Base-by-base conservation (phyloP, 257 asterid species). In the Solanum raphanifolium region DNA sequence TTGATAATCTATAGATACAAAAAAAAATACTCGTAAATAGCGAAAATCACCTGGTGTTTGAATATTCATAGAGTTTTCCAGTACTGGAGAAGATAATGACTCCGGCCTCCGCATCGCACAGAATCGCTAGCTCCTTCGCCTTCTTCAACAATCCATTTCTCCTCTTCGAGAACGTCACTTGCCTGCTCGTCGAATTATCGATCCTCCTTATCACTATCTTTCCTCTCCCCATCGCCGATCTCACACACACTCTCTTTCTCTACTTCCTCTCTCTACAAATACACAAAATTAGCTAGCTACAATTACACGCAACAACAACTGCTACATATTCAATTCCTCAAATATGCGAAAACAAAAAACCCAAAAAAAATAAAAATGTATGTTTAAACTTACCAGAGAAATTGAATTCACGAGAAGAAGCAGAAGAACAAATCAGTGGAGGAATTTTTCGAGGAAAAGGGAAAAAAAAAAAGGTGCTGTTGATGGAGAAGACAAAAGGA, bases 131-230 rank as follows among this genome's bases (percentile, higher is more conserved):
- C 87, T 91, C 93, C 89, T 88, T 91, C 5, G 93, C 91, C 66
- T 91, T 91, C 90, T 91, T 91, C 88, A 91, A 41, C 86, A 91
- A 82, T 79, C 93, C 93, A 83, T 88, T 91, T 27, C 93, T 91
- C 87, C 93, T 87, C 84, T 91, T 91, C 38, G 93, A 91, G 20
- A 91, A 91, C 32, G 93, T 91, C 29, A 91, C 93, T 83, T 91
- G 93, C 55, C 93, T 91, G 87, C 93, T 91, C 76, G 93, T 91
- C 39, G 93, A 90, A 87, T 91, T 91, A 36, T 91, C 93, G 88
- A 91, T 91, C 88, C 93, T 91, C 58, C 92, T 90, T 85, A 91
- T 91, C 81, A 87, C 92, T 81, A 91, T 90, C 88, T 91, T 91
- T 15, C 93, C 93, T 87, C 93, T 90, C 83, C 93, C 93, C 93